Evolutionary conservation across 1,284 basidiomycete species (phyloP).

Genomic region (Austroboletus rostrupii): DNA sequence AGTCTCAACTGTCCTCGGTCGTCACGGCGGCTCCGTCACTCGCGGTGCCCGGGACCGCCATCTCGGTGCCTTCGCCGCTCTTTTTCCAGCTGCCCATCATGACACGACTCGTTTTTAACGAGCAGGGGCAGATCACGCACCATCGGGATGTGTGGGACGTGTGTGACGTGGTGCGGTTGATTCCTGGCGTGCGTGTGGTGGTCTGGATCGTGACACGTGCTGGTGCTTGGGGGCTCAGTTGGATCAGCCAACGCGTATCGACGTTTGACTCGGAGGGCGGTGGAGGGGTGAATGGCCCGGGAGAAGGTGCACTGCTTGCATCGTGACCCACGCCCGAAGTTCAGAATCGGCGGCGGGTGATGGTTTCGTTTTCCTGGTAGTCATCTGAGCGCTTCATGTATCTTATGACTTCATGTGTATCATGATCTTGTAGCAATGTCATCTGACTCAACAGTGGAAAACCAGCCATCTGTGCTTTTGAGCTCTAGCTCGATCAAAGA

Average conservation of each 20-base stretch:
- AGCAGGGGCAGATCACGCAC: conserved; percentile 66
- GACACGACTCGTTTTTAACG: conserved; percentile 70
- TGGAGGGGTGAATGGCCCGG: not conserved
- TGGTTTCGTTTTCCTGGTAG: not conserved
- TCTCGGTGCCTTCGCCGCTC: conserved; percentile 62
- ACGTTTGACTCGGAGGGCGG: conserved; percentile 5
- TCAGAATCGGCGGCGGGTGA: conserved; percentile 6
- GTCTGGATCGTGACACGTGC: conserved; percentile 66
- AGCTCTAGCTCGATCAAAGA: too few species aligned
- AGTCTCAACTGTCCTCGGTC: conserved; percentile 23
- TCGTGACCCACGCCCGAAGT: conserved; percentile 4
- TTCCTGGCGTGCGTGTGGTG: conserved; percentile 60
- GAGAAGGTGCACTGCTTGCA: conserved; percentile 15
- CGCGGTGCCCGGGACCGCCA: conserved; percentile 48
- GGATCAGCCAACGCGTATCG: conserved; percentile 24
- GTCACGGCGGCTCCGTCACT: conserved; percentile 39
- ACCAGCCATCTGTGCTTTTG: too few species aligned
- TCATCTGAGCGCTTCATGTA: too few species aligned
- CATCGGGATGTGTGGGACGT: conserved; percentile 77
- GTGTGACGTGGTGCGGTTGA: conserved; percentile 61
- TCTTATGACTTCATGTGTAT: conserved; percentile 12
- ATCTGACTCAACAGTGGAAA: not conserved
- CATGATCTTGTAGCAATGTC: not conserved
- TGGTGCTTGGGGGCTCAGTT: conserved; percentile 52
- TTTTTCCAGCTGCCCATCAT: conserved; percentile 65